Conservation (phyloP, 495 filamentous ascomycete genomes). For the Antarctomyces pellizariae region DNA sequence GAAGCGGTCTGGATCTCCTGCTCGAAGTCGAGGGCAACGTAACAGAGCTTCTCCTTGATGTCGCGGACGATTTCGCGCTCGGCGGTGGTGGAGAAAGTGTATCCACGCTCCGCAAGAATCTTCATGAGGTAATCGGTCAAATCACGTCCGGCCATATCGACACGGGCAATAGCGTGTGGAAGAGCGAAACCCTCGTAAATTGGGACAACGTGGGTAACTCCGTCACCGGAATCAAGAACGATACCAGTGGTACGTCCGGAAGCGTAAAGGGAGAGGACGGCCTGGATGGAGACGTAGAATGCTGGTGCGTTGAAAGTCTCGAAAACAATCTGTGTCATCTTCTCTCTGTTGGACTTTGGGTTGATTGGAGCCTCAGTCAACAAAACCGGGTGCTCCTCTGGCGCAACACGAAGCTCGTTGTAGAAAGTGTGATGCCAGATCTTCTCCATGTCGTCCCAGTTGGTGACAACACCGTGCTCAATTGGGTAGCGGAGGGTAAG, state of each 20-base stretch:
- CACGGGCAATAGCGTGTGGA: slow-evolving; percentile 96
- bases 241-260: slow-evolving; percentile 99
- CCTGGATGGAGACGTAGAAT: slow-evolving; percentile 99
- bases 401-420: slow-evolving; percentile 98
- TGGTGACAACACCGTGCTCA: slow-evolving; percentile 99
- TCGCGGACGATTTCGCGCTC: slow-evolving; percentile 99
- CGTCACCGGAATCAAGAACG: slow-evolving; percentile 97
- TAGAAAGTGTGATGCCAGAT: slow-evolving; percentile 99
- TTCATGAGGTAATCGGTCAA: slow-evolving; percentile 99
- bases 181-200: slow-evolving; percentile 99
- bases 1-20: slow-evolving; percentile 99
- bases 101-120: slow-evolving; percentile 96
- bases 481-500: slow-evolving; percentile 97
- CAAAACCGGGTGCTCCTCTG: slow-evolving; percentile 98
- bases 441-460: slow-evolving; percentile 99
- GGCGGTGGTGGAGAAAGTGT: slow-evolving; percentile 98
- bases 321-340: slow-evolving; percentile 99
- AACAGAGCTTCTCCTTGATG: slow-evolving; percentile 99
- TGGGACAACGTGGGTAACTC: slow-evolving; percentile 98
- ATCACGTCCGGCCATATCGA: slow-evolving; percentile 99
- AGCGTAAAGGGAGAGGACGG: slow-evolving; percentile 94
- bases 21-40: slow-evolving; percentile 98
- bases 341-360: slow-evolving; percentile 99
- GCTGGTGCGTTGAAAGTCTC: slow-evolving; percentile 99
- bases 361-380: slow-evolving; percentile 99